Evolutionary conservation across 2,329 filamentous ascomycete species (phyloP), one percentile per base, ranked within the genome.

Genomic region (Diplodia intermedia): DNA sequence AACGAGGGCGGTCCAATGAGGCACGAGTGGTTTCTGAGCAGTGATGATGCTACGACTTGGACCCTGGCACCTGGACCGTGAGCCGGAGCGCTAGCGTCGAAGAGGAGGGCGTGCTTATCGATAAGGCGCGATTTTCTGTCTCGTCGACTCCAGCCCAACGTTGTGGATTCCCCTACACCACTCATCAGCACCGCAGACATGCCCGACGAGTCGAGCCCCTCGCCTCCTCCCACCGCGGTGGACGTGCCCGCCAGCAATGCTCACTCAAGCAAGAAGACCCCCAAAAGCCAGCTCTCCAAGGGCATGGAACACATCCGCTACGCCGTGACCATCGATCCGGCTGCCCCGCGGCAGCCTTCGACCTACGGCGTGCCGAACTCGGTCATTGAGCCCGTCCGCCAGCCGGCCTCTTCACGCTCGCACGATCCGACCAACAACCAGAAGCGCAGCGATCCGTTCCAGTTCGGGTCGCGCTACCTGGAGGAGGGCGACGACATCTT

Each of bases 371-470:
- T 86, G 38, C 82, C 82, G 31, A 79, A 80, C 36, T 76, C 78
- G 53, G 40, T 62, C 40, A 79, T 80, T 69, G 49, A 63, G 11
- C 83, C 83, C 15, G 65, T 84, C 31, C 81, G 82, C 68, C 79
- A 81, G 61, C 77, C 82, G 3, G 71, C 81, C 3, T 74, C 91
- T 74, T 49, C 66, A 47, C 88, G 89, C 71, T 92, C 90, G 26
- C 90, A 94, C 79, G 86, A 91, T 75, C 88, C 91, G 49, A 74
- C 83, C 69, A 89, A 90, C 79, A 95, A 93, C 79, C 84, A 91
- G 81, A 98, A 98, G 83, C 88, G 93, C 74, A 91, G 83, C 76
- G 93, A 97, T 76, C 95, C 95, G 20, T 99, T 98, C 80, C 91
- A 96, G 80, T 99, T 99, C 79, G 95, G 95, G 70, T 95, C 92